These are phyloP conservation scores for Pythium brachiatum DNA, from an alignment of 352 stramenopile genomes.

Conservation along the genomic window DNA sequence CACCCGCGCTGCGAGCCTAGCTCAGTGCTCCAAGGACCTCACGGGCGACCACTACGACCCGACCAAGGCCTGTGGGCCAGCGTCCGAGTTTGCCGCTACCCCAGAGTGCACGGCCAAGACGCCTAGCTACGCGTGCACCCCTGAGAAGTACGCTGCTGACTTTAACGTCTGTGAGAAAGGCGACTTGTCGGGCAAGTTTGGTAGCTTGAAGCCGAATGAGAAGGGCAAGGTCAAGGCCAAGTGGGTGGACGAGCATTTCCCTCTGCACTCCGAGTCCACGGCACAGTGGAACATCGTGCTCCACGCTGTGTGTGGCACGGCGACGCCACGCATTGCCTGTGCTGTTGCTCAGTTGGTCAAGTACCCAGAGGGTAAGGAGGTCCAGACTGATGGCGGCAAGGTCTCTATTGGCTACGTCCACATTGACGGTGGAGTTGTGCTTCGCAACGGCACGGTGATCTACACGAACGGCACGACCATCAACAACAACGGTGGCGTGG, in stretches of 20 bases:
- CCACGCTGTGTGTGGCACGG: slow-evolving; percentile 30
- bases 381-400: background rate
- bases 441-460: background rate
- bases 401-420: background rate
- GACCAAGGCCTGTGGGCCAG: slow-evolving; percentile 44
- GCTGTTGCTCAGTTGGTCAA: slow-evolving; percentile 12
- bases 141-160: slow-evolving; percentile 32
- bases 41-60: slow-evolving; percentile 65
- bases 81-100: slow-evolving; percentile 46
- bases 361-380: background rate
- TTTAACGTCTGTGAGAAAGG: slow-evolving; percentile 53
- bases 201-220: slow-evolving; percentile 31
- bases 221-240: slow-evolving; percentile 1
- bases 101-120: slow-evolving; percentile 37
- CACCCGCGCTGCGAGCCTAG: slow-evolving; percentile 34
- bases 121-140: slow-evolving; percentile 40
- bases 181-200: slow-evolving; percentile 53
- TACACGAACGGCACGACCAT: background rate
- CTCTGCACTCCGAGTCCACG: slow-evolving; percentile 20
- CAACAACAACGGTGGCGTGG: background rate
- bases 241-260: slow-evolving; percentile 29
- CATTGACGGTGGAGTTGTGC: background rate
- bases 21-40: slow-evolving; percentile 33
- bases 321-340: slow-evolving; percentile 32
- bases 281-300: slow-evolving; percentile 37